Base-by-base conservation (phyloP, 164 flowering plant genomes). In the Piper betle region DNA sequence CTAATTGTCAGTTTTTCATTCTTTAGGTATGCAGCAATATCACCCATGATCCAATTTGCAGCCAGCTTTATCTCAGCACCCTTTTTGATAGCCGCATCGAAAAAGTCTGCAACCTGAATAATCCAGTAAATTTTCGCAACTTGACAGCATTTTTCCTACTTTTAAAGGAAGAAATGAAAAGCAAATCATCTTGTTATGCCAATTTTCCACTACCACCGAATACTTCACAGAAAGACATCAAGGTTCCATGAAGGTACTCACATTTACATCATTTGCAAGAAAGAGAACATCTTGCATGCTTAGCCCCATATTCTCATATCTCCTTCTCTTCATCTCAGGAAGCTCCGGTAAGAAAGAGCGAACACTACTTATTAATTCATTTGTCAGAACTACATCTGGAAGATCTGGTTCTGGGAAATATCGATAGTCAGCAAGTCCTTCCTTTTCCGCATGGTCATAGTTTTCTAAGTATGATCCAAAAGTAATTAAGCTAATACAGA, bases 331-430 rank as follows among this genome's bases (percentile, higher is more conserved):
- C 70, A 60, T 62, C 68, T 86, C 89, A 42, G 93, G 93, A 76
- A 82, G 84, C 65, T 93, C 98, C 12, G 96, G 97, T 68, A 93
- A 72, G 55, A 86, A 78, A 64, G 64, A 69, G 57, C 75, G 68
- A 59, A 87, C 80, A 37, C 58, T 65, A 52, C 80, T 73, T 41
- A 92, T 71, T 71, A 78, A 89, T n/a, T 78, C 88, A 61, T 76
- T 55, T 3, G 75, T 74, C 11, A 92, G 82, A 62, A 76, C 66
- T 33, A 89, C 96, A 73, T 79, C 88, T 20, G 96, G 90, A 68
- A 89, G 90, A 70, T 92, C 96, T 55, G 96, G 98, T 71, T 89
- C 96, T n/a, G 96, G 98, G 67, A 89, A 92, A 73, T 89, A 87
- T 54, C 96, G 77, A 64, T 92, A 92, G 75, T 92, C 96, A 46